These are phyloP conservation scores for Myxozyma vanderwaltii DNA, from an alignment of 805 yeast genomes.

Conservation along the genomic window DNA sequence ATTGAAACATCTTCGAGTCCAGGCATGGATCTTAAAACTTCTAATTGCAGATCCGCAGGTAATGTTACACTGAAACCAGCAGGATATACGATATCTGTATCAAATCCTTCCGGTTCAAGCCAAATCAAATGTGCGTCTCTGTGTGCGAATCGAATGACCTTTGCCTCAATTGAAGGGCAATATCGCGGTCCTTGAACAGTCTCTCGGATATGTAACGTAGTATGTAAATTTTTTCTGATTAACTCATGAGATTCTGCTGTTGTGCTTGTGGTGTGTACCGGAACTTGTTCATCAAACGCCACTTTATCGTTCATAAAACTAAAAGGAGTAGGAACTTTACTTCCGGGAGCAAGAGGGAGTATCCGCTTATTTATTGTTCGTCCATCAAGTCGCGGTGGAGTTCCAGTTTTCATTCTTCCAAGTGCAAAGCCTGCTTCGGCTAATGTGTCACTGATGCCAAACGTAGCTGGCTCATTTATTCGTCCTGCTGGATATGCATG, in stretches of 20 bases:
- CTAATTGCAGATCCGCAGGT: conserved; percentile 89
- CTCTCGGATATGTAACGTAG: conserved; percentile 87
- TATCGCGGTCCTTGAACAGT: conserved; percentile 95
- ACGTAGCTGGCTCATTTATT: conserved; percentile 88
- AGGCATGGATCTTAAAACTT: conserved; percentile 72
- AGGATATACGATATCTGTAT: conserved; percentile 86
- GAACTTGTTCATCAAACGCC: conserved; percentile 50
- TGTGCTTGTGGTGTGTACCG: conserved; percentile 79
- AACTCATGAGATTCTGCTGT: conserved; percentile 73
- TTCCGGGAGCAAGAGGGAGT: conserved; percentile 76
- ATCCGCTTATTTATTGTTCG: conserved; percentile 66
- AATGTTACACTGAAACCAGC: conserved; percentile 94
- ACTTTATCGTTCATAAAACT: conserved; percentile 77
- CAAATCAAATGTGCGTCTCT: conserved; percentile 80
- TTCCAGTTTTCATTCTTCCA: conserved; percentile 94
- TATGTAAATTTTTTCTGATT: conserved; percentile 68
- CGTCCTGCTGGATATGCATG: conserved; percentile 85
- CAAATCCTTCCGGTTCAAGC: conserved; percentile 96
- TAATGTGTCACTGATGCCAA: conserved; percentile 81
- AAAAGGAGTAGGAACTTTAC: conserved; percentile 85
- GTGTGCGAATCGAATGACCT: conserved; percentile 75
- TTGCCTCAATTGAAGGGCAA: conserved; percentile 95
- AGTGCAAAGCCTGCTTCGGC: conserved; percentile 73
- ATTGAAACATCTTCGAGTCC: conserved; percentile 88
- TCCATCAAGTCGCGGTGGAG: conserved; percentile 86